These are phyloP conservation scores for Microglena sp. DNA, from an alignment of 139 green algal species.

Conservation along the genomic window DNA sequence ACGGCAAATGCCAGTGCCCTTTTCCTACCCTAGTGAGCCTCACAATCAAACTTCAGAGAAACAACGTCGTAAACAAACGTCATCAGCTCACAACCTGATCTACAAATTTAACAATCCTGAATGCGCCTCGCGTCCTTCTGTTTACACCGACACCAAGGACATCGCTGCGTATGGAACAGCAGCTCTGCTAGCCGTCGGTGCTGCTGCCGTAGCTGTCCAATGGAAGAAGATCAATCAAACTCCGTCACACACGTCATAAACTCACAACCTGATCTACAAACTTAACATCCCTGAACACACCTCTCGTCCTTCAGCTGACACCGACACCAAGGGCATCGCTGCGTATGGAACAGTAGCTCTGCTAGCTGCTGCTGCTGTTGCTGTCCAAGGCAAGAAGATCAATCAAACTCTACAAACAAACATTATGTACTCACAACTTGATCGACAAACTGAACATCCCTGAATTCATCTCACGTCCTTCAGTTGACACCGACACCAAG, in stretches of 20 bases:
- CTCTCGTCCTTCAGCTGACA: constrained; percentile 19
- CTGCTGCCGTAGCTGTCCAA: constrained; percentile 25
- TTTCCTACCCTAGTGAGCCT: no score
- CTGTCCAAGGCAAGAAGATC: constrained; percentile 44
- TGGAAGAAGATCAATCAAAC: constrained; percentile 54
- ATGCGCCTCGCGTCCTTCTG: constrained; percentile 5
- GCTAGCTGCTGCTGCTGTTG: constrained; percentile 30
- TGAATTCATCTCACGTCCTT: neutral
- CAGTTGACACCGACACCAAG: constrained; percentile 35
- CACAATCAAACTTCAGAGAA: no score
- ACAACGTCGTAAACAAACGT: no score
- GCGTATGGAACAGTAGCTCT: constrained; percentile 29
- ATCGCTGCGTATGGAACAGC: constrained; percentile 25
- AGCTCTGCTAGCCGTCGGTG: constrained; percentile 31
- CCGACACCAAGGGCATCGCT: constrained; percentile 29
- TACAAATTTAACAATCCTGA: neutral
- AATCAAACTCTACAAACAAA: no score
- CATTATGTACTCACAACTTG: no score
- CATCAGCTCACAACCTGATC: no score
- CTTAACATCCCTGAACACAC: neutral
- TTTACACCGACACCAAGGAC: constrained; percentile 34
- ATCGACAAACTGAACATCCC: neutral
- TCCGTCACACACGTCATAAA: no score
- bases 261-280: neutral
- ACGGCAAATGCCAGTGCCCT: no score